Base-by-base conservation (phyloP, 106 monocot species). In the Platanthera guangdongensis region DNA sequence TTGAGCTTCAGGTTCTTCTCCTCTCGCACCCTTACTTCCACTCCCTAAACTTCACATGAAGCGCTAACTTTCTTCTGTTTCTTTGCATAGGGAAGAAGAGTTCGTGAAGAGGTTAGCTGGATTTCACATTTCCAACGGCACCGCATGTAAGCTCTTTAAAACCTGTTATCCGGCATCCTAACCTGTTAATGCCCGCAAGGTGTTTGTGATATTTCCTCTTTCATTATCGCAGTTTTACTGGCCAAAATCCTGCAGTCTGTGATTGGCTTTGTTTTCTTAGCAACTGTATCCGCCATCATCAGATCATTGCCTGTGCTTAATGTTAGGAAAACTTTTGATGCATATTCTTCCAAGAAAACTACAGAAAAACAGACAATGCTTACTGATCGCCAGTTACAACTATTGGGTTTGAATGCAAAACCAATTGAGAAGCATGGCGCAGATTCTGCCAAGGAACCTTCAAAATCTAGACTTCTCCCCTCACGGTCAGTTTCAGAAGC, bases 351-450 rank as follows among this genome's bases (percentile, higher is more conserved):
- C 0, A 74, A 72, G 78, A 80, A 78, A 51, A 4, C 68, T 30
- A 63, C 79, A 53, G 84, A 83, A 21, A 76, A 79, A 47, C 52
- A 70, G 28, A 75, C 51, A 11, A 54, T 50, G 7, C 81, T 94
- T 45, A 80, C 87, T n/a, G 62, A 83, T 51, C 85, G 86, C 68
- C 97, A 97, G 55, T 78, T 89, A 4, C 72, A 79, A 45, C 77
- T 91, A 47, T 52, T 91, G 3, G 91, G 94, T 14, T 64, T 95
- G 50, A 91, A 86, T 71, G 50, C 32, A 69, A 85, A 73, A 80
- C 49, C 60, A 14, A 6, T 74, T 12, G 88, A 78, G 16, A 68
- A 46, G 32, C 22, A 49, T 51, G 78, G 28, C 50, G 47, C 55
- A 32, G 83, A 81, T 48, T 30, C 74, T 46, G 8, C 70, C 39